phyloP scores from a whole-genome alignment of 169 alveolate genomes.

The Plasmodium blacklocki region DNA sequence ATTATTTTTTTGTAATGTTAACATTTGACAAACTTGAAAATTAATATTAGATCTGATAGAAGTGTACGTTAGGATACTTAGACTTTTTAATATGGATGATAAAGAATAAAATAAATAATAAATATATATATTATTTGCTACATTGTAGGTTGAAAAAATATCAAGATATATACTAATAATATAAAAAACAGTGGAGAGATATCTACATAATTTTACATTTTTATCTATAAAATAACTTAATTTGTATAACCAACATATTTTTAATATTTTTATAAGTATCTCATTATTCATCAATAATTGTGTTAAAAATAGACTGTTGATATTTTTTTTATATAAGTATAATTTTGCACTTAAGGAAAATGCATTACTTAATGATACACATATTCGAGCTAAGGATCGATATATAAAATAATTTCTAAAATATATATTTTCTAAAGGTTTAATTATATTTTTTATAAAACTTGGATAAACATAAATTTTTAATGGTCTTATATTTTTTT shows the following conservation, averaged over 20 bases:
- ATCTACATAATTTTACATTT: conserved; percentile 53
- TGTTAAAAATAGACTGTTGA: conserved; percentile 24
- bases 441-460: conserved; percentile 42
- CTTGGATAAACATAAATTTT: conserved; percentile 14
- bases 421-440: conserved; percentile 26
- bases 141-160: conserved; percentile 18
- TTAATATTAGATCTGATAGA: conserved; percentile 39
- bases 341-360: conserved; percentile 56
- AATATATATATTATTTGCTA: conserved; percentile 31
- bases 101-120: conserved; percentile 6
- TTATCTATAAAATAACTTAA: conserved; percentile 44
- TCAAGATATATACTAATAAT: conserved; percentile 46
- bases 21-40: conserved; percentile 25
- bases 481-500: conserved; percentile 3
- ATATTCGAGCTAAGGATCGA: conserved; percentile 61
- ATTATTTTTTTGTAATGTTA: conserved; percentile 2
- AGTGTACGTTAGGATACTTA: conserved; percentile 51
- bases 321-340: conserved; percentile 31
- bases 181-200: conserved; percentile 55
- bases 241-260: conserved; percentile 57
- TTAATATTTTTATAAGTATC: conserved; percentile 43
- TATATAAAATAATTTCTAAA: conserved; percentile 33
- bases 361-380: conserved; percentile 70
- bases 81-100: conserved; percentile 39
- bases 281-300: conserved; percentile 47